phyloP scores from a whole-genome alignment of 306 rosid genomes.

The Hippophae gyantsensis region DNA sequence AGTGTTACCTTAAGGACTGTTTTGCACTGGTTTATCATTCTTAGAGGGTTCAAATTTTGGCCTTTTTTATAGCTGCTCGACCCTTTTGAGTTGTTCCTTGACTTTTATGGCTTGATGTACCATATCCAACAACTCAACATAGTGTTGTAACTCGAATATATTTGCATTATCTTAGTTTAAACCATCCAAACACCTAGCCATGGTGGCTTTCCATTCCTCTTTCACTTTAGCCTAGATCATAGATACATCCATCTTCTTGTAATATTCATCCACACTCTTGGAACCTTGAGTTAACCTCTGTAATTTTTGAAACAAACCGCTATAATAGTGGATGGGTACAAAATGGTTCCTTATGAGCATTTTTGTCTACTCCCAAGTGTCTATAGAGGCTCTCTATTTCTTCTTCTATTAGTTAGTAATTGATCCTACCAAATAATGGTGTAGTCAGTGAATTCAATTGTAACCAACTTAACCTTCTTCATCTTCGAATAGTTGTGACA shows the following conservation, averaged over 20 bases:
- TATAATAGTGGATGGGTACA: background rate
- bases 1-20: no score
- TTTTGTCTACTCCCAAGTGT: background rate
- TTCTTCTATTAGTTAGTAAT: background rate
- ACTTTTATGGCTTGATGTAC: background rate
- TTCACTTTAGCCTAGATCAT: background rate
- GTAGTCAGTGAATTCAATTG: no score
- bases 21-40: no score
- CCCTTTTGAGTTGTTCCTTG: no score
- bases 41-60: no score
- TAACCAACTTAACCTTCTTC: no score
- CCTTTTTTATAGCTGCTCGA: no score
- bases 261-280: background rate
- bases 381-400: background rate
- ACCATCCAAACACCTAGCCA: no score
- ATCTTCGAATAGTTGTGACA: no score
- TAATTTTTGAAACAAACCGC: background rate
- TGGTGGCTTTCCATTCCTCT: background rate
- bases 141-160: no score
- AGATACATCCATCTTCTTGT: background rate
- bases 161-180: no score
- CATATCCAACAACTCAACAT: background rate
- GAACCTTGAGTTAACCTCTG: background rate
- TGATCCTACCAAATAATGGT: background rate
- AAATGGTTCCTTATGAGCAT: background rate